These are phyloP conservation scores for Fraxinus greggii DNA, from an alignment of 305 asterid genomes.

Conservation along the genomic window DNA sequence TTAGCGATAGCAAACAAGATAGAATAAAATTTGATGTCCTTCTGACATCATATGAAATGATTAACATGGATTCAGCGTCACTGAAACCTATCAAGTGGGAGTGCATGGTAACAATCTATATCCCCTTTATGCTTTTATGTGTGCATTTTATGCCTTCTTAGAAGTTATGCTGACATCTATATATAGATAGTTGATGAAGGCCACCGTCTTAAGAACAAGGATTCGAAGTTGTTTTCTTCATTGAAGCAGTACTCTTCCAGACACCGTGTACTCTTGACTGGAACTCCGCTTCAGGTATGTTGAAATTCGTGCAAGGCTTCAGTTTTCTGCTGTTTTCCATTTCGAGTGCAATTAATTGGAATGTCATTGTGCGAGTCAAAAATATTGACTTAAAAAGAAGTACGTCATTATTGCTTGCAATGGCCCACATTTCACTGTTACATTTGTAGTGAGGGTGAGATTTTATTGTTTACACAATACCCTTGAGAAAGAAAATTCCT, in stretches of 20 bases:
- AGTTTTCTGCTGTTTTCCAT: conserved; percentile 17
- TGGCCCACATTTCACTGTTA: neutral
- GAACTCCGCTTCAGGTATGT: conserved; percentile 95
- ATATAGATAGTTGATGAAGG: conserved; percentile 98
- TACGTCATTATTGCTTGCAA: neutral
- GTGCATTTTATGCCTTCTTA: conserved; percentile 25
- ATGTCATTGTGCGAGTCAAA: conserved; percentile 8
- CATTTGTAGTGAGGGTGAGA: neutral
- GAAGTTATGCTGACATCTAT: conserved; percentile 28
- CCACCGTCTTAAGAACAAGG: conserved; percentile 94
- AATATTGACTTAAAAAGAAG: neutral
- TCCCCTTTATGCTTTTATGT: conserved; percentile 15
- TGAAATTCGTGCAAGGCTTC: conserved; percentile 10
- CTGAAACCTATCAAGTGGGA: conserved; percentile 92
- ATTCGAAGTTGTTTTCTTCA: conserved; percentile 77
- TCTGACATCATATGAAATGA: conserved; percentile 94
- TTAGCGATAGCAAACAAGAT: conserved; percentile 75
- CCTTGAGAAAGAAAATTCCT: neutral
- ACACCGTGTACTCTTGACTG: conserved; percentile 93
- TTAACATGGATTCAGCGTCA: conserved; percentile 73
- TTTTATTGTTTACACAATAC: conserved; percentile 19
- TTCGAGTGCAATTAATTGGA: conserved; percentile 15
- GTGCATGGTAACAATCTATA: conserved; percentile 70
- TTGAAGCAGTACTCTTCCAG: conserved; percentile 75
- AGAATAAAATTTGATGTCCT: conserved; percentile 97